A percentile compares a stretch with the other conserved stretches of the same genome.
Conservation (phyloP, 2,329 filamentous ascomycete species). For the Knufia fluminis region DNA sequence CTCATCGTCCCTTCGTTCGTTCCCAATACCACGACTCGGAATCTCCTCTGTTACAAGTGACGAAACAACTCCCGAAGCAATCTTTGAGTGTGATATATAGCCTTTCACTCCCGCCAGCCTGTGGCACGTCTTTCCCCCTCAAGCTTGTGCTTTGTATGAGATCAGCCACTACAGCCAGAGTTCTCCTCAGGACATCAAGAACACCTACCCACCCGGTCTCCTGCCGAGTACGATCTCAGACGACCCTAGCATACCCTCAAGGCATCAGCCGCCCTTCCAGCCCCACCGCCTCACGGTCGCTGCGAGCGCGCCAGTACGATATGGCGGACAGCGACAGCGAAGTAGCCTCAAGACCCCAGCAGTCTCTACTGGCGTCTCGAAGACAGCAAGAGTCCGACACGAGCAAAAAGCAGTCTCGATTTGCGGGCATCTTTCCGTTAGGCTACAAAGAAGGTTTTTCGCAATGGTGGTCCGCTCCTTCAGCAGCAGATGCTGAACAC, state of each 20-base stretch:
- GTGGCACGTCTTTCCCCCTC: no score
- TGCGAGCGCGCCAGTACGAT: constrained; percentile 7
- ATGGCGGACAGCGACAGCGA: constrained; percentile 26
- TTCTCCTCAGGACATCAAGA: background rate
- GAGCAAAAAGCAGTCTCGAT: constrained; percentile 22
- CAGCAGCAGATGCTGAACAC: constrained; percentile 75
- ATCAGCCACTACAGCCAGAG: background rate
- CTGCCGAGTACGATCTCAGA: background rate
- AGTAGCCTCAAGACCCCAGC: constrained; percentile 29
- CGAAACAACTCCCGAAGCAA: no score
- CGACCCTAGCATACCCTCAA: constrained; percentile 2
- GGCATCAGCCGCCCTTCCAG: background rate
- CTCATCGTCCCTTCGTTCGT: no score
- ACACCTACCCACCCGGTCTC: background rate
- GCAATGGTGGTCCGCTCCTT: constrained; percentile 90
- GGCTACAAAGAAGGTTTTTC: constrained; percentile 84
- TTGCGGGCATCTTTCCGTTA: constrained; percentile 61
- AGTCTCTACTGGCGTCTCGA: constrained; percentile 41
- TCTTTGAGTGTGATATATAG: no score
- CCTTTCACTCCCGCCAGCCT: no score
- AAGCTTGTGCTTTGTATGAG: background rate
- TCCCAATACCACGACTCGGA: no score
- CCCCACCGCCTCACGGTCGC: background rate
- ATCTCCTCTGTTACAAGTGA: no score
- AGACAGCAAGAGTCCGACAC: constrained; percentile 33